These are phyloP conservation scores for Neofusicoccum parvum DNA, from an alignment of 2,329 filamentous ascomycete species.

Conservation along the genomic window DNA sequence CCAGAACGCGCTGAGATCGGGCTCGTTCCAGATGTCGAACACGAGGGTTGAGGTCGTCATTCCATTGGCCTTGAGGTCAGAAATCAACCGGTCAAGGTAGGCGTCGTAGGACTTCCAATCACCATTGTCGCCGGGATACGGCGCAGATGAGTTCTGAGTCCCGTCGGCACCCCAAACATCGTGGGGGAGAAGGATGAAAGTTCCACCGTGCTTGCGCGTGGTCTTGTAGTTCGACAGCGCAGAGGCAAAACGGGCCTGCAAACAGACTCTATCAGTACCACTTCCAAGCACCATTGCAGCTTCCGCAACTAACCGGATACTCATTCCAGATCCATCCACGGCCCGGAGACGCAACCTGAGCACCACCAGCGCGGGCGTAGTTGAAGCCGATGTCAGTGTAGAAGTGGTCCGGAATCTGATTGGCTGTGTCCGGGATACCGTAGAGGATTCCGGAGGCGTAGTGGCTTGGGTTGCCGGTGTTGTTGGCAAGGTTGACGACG, in stretches of 20 bases:
- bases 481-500: slow-evolving; percentile 33
- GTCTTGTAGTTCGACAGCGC: slow-evolving; percentile 51
- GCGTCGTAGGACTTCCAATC: slow-evolving; percentile 51
- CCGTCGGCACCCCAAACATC: slow-evolving; percentile 54
- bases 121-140: slow-evolving; percentile 54
- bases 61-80: slow-evolving; percentile 42
- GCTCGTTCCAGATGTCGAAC: slow-evolving; percentile 59
- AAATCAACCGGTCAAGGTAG: slow-evolving; percentile 45
- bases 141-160: slow-evolving; percentile 36
- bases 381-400: slow-evolving; percentile 46
- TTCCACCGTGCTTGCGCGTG: slow-evolving; percentile 44
- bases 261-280: not conserved
- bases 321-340: slow-evolving; percentile 43
- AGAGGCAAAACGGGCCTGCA: slow-evolving; percentile 45
- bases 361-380: slow-evolving; percentile 45
- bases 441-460: slow-evolving; percentile 49
- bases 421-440: slow-evolving; percentile 43
- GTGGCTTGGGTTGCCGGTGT: slow-evolving; percentile 37
- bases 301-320: slow-evolving; percentile 26
- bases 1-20: slow-evolving; percentile 47
- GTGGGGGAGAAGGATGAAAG: slow-evolving; percentile 50
- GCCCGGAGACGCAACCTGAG: slow-evolving; percentile 39
- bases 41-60: slow-evolving; percentile 40
- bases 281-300: not conserved
- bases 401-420: slow-evolving; percentile 44